Percentiles rank a stretch among this genome's conserved stretches.
These are phyloP conservation scores for Flaveria ramosissima DNA, from an alignment of 129 eudicot genomes.

Conservation along the genomic window DNA sequence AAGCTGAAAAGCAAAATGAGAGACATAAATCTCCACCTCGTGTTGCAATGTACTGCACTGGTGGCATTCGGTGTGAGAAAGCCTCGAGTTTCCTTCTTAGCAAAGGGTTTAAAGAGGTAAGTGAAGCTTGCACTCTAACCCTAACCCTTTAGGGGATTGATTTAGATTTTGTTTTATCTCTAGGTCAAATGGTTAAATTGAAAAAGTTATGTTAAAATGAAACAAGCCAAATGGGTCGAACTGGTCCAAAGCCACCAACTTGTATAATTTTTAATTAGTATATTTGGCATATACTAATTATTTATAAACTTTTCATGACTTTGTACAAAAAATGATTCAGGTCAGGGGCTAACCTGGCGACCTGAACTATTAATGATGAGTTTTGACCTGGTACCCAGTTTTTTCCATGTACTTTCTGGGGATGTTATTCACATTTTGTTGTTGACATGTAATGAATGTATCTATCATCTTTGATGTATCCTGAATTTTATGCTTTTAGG, in stretches of 20 bases:
- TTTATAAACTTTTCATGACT: not conserved
- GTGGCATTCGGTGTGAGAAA: conserved; percentile 91
- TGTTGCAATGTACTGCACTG: conserved; percentile 96
- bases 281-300: not conserved
- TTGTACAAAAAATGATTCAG: not conserved
- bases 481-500: conserved; percentile 40
- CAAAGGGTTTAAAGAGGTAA: conserved; percentile 87
- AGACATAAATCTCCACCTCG: conserved; percentile 60
- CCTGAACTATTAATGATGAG: not conserved
- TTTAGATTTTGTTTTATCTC: not conserved
- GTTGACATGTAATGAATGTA: too few species aligned
- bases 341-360: not conserved
- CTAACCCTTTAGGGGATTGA: not conserved
- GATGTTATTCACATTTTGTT: not conserved
- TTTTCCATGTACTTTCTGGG: not conserved
- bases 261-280: not conserved
- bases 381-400: not conserved
- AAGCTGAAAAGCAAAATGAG: conserved; percentile 30
- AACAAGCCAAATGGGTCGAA: not conserved
- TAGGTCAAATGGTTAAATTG: not conserved
- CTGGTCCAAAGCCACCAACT: not conserved
- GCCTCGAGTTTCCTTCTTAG: conserved; percentile 79
- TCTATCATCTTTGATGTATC: not conserved
- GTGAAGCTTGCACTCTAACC: conserved; percentile 8
- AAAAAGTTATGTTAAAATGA: not conserved